Evolutionary conservation across 345 rosid genomes (phyloP).

Genomic region (Euclidium syriacum): DNA sequence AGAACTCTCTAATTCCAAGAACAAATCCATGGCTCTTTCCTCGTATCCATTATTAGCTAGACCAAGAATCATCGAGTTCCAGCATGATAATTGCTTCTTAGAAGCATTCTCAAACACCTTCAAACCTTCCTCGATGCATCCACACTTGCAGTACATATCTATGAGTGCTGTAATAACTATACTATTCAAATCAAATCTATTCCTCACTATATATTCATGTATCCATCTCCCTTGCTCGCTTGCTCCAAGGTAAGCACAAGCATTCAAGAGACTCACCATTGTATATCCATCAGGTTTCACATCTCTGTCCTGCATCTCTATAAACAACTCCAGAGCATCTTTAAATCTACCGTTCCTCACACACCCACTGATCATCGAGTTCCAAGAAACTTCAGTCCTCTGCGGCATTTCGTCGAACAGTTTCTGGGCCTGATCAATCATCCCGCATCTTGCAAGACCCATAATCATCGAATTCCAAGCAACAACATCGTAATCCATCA

Average conservation of each 20-base stretch:
- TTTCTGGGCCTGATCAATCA: slow-evolving; percentile 44
- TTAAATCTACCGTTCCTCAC: slow-evolving; percentile 49
- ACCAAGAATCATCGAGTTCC: slow-evolving; percentile 84
- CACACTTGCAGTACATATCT: slow-evolving; percentile 79
- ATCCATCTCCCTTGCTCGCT: slow-evolving; percentile 66
- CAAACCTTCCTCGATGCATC: slow-evolving; percentile 45
- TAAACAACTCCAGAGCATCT: slow-evolving; percentile 57
- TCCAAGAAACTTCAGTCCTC: slow-evolving; percentile 62
- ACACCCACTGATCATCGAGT: slow-evolving; percentile 67
- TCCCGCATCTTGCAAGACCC: slow-evolving; percentile 55
- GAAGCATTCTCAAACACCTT: slow-evolving; percentile 36
- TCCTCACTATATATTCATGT: slow-evolving; percentile 48
- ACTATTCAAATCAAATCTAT: slow-evolving; percentile 41
- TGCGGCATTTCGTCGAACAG: slow-evolving; percentile 49
- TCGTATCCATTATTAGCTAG: slow-evolving; percentile 57
- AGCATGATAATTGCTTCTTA: slow-evolving; percentile 52
- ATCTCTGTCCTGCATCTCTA: slow-evolving; percentile 39
- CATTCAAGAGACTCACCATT: slow-evolving; percentile 71
- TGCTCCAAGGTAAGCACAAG: slow-evolving; percentile 62
- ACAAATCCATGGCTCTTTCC: slow-evolving; percentile 48
- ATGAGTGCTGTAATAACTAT: slow-evolving; percentile 59
- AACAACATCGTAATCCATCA: slow-evolving; percentile 44
- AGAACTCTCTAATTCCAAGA: slow-evolving; percentile 46
- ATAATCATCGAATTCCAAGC: slow-evolving; percentile 71
- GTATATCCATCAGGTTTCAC: slow-evolving; percentile 59